Base-by-base conservation (phyloP, 1,284 basidiomycete genomes). In the Peniophora sp. region DNA sequence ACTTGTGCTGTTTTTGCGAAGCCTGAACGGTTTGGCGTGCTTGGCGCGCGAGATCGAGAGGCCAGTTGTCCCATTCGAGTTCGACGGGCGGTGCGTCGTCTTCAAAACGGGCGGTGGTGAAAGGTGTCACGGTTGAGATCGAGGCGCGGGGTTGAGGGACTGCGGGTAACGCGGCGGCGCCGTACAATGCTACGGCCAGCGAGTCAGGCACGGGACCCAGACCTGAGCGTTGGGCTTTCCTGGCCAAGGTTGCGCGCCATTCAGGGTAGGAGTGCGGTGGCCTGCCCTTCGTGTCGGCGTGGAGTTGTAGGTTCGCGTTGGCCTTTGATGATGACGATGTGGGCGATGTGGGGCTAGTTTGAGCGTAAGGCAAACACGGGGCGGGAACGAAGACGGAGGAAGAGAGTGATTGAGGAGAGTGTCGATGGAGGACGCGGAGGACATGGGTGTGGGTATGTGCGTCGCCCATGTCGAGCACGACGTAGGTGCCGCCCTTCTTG, bases 11-110 rank as follows among this genome's bases (percentile, higher is more conserved):
- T 39, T 53, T 54, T 24, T 12, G 39, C 8, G 48, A 20, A 37
- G 17, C 36, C 23, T 20, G 20, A 18, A 49, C 24, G 15, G 22
- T 24, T 24, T 57, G 54, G 23, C 57, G 58, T 18, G 57, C 59
- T 57, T 76, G 76, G 5, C 77, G 68, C 36, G 68, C 64, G 24
- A 81, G 56, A 59, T 79, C 80, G 9, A 68, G 69, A 58, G 68
- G 66, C 80, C 80, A 83, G 3, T 71, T 73, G 5, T 78, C 70
- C 80, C 80, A 83, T 54, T 83, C 80, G n/a, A 69, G 64, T 57
- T 81, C 80, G 54, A 50, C 51, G 42, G 9, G 54, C 46, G 22
- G 51, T 23, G 57, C 59, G 48, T 32, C 27, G 27, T 56, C 60
- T 9, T 49, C 54, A 14, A 55, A 58, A 18, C 56, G 59, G 22